These are phyloP conservation scores for Urochloa ruziziensis DNA, from an alignment of 176 grass and related monocot species.

Conservation along the genomic window DNA sequence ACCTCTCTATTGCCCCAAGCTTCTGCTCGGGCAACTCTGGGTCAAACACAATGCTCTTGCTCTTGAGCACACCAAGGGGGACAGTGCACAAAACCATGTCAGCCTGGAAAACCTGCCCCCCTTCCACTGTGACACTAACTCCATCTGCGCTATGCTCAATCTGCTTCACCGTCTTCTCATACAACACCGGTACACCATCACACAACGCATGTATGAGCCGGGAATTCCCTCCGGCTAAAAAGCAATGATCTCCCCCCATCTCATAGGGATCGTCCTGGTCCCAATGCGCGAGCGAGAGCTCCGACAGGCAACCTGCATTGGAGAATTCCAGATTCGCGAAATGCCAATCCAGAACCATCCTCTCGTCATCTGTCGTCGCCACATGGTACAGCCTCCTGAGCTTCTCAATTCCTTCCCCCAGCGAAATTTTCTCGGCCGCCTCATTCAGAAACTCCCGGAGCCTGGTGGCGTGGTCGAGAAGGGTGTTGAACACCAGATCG, in stretches of 20 bases:
- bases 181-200: slow-evolving; percentile 73
- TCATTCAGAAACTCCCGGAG: slow-evolving; percentile 62
- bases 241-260: slow-evolving; percentile 96
- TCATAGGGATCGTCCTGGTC: slow-evolving; percentile 93
- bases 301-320: slow-evolving; percentile 75
- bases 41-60: slow-evolving; percentile 51
- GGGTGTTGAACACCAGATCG: slow-evolving; percentile 76
- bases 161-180: slow-evolving; percentile 65
- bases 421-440: slow-evolving; percentile 62
- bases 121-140: slow-evolving; percentile 55
- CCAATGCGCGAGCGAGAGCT: slow-evolving; percentile 83
- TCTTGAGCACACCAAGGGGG: slow-evolving; percentile 87
- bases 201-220: slow-evolving; percentile 65
- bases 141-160: slow-evolving; percentile 61
- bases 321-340: slow-evolving; percentile 92
- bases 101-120: slow-evolving; percentile 77
- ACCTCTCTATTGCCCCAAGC: slow-evolving; percentile 60
- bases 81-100: slow-evolving; percentile 85
- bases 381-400: slow-evolving; percentile 72
- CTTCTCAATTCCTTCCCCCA: slow-evolving; percentile 69
- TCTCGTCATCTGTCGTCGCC: slow-evolving; percentile 51
- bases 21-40: slow-evolving; percentile 71
- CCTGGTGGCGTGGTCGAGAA: slow-evolving; percentile 65
- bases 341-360: slow-evolving; percentile 87
- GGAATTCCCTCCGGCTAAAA: slow-evolving; percentile 81